A percentile compares a stretch with the other conserved stretches of the same genome.
Conservation (phyloP, 768 basidiomycete species). For the Boletus fagicola region DNA sequence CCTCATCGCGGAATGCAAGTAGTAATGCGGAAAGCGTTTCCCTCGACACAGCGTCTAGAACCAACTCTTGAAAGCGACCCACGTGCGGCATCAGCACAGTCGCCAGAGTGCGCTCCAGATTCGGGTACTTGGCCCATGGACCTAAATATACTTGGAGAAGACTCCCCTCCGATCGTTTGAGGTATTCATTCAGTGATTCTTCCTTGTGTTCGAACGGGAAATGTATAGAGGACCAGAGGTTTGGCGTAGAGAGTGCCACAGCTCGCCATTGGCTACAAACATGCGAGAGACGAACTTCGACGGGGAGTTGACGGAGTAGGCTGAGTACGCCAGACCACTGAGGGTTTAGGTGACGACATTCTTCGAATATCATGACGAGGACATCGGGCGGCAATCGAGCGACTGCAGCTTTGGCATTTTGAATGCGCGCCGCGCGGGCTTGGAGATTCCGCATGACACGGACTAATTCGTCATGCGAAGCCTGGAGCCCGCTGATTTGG, state of each 20-base stretch:
- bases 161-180: slow-evolving; percentile 31
- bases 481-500: slow-evolving; percentile 28
- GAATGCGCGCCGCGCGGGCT: slow-evolving; percentile 32
- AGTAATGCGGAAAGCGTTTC: slow-evolving; percentile 29
- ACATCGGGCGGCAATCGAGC: slow-evolving; percentile 33
- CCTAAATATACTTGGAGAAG: slow-evolving; percentile 34
- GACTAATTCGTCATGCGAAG: slow-evolving; percentile 30
- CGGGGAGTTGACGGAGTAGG: slow-evolving; percentile 32
- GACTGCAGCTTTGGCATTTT: slow-evolving; percentile 29
- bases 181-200: slow-evolving; percentile 32
- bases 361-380: slow-evolving; percentile 33
- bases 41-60: slow-evolving; percentile 32
- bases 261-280: slow-evolving; percentile 36
- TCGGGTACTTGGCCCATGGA: slow-evolving; percentile 34
- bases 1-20: slow-evolving; percentile 24
- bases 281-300: slow-evolving; percentile 35
- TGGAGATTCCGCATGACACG: slow-evolving; percentile 28
- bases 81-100: slow-evolving; percentile 31
- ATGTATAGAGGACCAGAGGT: slow-evolving; percentile 36
- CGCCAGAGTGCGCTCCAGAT: slow-evolving; percentile 25
- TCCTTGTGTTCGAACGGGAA: slow-evolving; percentile 32
- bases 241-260: slow-evolving; percentile 34
- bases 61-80: slow-evolving; percentile 28
- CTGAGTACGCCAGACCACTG: slow-evolving; percentile 34
- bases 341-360: slow-evolving; percentile 31